Evolutionary conservation across 352 stramenopile genomes (phyloP).

Genomic region (Pythium coloratum): DNA sequence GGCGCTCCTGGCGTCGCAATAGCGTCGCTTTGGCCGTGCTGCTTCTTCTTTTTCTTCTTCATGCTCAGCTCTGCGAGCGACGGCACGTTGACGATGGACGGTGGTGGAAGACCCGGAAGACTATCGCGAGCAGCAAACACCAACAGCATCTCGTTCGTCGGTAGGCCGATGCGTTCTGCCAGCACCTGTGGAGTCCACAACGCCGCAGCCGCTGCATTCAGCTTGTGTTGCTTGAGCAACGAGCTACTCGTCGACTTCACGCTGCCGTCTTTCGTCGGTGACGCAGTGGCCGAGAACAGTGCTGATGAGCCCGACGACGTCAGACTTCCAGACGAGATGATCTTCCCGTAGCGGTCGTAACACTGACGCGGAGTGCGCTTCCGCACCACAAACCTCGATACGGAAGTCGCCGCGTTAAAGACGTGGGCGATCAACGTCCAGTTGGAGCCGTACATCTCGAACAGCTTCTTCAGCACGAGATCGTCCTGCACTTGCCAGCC

Average conservation of each 20-base stretch:
- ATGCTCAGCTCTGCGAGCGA: conserved; percentile 56
- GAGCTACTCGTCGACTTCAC: conserved; percentile 13
- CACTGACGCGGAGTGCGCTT: conserved; percentile 82
- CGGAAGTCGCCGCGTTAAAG: conserved; percentile 68
- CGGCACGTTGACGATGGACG: conserved; percentile 53
- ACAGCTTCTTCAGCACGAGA: conserved; percentile 79
- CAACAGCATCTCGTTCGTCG: conserved; percentile 51
- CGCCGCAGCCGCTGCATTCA: conserved; percentile 32
- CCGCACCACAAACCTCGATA: conserved; percentile 73
- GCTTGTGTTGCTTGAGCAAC: conserved; percentile 46
- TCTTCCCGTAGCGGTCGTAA: conserved; percentile 84
- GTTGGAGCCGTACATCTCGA: conserved; percentile 85
- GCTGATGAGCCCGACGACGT: background rate
- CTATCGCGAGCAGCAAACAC: conserved; percentile 52
- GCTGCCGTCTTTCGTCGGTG: conserved; percentile 48
- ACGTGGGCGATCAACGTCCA: conserved; percentile 88
- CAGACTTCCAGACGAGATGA: conserved; percentile 60
- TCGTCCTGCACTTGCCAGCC: conserved; percentile 77
- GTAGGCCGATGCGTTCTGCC: conserved; percentile 63
- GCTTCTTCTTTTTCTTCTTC: conserved; percentile 52
- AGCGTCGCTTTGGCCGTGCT: conserved; percentile 15
- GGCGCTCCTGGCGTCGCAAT: conserved; percentile 9
- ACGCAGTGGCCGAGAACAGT: conserved; percentile 13
- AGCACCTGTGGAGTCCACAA: conserved; percentile 49
- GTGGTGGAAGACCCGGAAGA: conserved; percentile 60